Evolutionary conservation across 345 rosid species (phyloP), one percentile per base, ranked within the genome.

Genomic region (Physaria fendleri): DNA sequence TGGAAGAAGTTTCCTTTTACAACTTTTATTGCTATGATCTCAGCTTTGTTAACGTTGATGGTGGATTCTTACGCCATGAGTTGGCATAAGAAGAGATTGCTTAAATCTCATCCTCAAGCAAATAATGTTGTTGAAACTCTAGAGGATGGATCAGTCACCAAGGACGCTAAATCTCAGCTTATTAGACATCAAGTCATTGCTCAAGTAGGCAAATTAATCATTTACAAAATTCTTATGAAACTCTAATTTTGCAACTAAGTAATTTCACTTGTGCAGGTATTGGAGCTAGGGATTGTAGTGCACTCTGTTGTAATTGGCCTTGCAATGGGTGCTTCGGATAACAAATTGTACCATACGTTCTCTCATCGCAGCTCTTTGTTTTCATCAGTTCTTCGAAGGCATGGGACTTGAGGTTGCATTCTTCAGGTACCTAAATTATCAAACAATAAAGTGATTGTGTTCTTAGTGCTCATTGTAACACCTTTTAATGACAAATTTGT

Each of bases 1-100:
- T 80, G 78, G 80, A 64, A 35, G 71, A 77, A 70, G 69, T 80
- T 80, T 18, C 77, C 80, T 0, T 67, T 80, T 15, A 53, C 78
- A 1, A 62, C 74, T 0, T 77, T 77, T 24, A 63, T 80, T 4
- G 82, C 80, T 9, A 80, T 75, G 80, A 14, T 78, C 7, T 68
- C 78, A 1, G 82, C 82, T 8, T 23, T 78, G 8, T 0, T 59
- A 5, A 76, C 76, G 2, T 66, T 78, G 20, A 71, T 73, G 82
- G 66, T 78, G 8, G 85, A 73, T 21, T 75, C 82, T 1, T 70
- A 50, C 34, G 60, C 72, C 1, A 56, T 65, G 81, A 64, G 60
- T 64, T 70, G 25, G 55, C 54, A 48, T 17, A 74, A 56, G 43
- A 60, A 42, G 38, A 50, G 57, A 49, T 7, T 13, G 16, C 27